Conservation (phyloP, 345 rosid genomes). For the Orychophragmus violaceus region DNA sequence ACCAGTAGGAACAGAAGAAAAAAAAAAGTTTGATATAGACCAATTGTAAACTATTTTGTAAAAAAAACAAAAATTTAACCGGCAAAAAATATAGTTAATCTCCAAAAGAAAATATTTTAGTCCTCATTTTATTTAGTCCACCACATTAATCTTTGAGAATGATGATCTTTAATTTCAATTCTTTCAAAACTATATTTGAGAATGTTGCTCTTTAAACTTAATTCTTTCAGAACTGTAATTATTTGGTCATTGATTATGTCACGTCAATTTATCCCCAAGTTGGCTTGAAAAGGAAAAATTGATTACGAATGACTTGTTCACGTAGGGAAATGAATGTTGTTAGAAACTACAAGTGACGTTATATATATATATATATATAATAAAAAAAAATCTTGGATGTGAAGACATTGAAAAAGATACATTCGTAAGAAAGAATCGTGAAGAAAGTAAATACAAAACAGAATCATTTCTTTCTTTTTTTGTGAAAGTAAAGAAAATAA, state of each 20-base stretch:
- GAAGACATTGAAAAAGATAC: conserved; percentile 30
- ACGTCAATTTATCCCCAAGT: background rate
- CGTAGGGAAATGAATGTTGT: background rate
- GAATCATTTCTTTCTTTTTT: conserved; percentile 7
- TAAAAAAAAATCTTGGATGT: background rate
- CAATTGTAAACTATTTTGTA: no score
- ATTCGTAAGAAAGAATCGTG: conserved; percentile 4
- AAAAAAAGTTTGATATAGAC: no score
- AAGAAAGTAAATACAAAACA: background rate
- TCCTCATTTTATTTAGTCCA: no score
- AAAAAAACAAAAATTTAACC: no score
- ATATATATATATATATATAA: background rate
- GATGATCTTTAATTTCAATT: no score
- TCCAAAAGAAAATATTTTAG: no score
- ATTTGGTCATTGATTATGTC: background rate
- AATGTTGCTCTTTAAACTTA: no score
- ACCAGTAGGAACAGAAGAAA: no score
- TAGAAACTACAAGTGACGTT: background rate
- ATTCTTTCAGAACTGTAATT: no score
- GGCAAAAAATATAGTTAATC: no score
- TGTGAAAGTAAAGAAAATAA: background rate
- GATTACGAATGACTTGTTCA: background rate
- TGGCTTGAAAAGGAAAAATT: background rate
- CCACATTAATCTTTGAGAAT: no score
- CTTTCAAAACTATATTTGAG: no score